A percentile compares a stretch with the other conserved stretches of the same genome.
These are phyloP conservation scores for Biscogniauxia mediterranea DNA, from an alignment of 2,329 filamentous ascomycete genomes.

Conservation along the genomic window DNA sequence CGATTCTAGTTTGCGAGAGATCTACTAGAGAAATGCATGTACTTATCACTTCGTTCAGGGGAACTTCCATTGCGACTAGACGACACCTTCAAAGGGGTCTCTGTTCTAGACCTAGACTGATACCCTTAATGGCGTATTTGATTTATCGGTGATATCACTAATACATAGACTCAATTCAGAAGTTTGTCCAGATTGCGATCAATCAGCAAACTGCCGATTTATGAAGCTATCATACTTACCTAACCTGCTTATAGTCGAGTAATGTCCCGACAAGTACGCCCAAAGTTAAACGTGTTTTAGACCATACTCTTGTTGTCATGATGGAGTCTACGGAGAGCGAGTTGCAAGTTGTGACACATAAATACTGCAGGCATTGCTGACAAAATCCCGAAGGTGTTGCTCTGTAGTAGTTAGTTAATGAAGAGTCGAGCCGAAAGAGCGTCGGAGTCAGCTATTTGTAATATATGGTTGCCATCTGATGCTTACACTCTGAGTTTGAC, in stretches of 20 bases:
- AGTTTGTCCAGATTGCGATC: conserved; percentile 10
- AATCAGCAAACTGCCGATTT: not conserved
- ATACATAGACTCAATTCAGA: conserved; percentile 21
- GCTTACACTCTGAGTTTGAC: too few species aligned
- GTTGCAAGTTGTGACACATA: too few species aligned
- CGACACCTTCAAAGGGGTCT: conserved; percentile 7
- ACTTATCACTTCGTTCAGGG: conserved; percentile 10
- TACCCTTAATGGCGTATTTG: conserved; percentile 21
- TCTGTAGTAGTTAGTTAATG: too few species aligned
- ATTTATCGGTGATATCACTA: conserved; percentile 16
- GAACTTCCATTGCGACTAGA: conserved; percentile 8
- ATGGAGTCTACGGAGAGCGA: too few species aligned
- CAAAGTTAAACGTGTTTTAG: not conserved
- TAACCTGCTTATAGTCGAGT: too few species aligned
- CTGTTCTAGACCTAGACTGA: conserved; percentile 17
- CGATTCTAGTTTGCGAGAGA: conserved; percentile 8
- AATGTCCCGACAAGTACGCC: not conserved
- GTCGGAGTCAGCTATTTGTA: too few species aligned
- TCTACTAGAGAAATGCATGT: conserved; percentile 9
- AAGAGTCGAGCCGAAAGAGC: too few species aligned
- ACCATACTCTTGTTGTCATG: not conserved
- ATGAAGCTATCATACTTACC: not conserved
- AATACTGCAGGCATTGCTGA: too few species aligned
- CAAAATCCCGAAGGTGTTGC: too few species aligned
- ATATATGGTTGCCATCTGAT: too few species aligned